These are phyloP conservation scores for Rhododendron ovatum DNA, from an alignment of 148 eudicot species.

Conservation along the genomic window DNA sequence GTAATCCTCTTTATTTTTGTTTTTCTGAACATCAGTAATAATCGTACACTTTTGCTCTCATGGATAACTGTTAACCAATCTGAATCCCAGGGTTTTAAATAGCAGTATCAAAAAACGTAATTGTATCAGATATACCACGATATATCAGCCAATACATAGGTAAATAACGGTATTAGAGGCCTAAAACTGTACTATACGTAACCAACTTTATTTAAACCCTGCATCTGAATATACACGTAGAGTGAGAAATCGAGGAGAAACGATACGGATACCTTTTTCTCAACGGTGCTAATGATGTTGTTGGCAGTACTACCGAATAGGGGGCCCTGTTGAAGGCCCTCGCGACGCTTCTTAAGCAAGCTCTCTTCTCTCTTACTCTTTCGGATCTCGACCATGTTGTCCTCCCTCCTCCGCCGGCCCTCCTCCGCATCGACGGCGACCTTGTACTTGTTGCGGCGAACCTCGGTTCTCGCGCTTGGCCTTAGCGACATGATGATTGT, in stretches of 20 bases:
- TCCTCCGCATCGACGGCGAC: conserved; percentile 80
- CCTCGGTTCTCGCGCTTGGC: conserved; percentile 46
- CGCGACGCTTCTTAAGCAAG: conserved; percentile 73
- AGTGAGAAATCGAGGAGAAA: neutral
- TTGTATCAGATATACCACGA: no score
- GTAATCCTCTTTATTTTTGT: no score
- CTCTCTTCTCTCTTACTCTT: conserved; percentile 67
- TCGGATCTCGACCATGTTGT: conserved; percentile 71
- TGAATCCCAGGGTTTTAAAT: no score
- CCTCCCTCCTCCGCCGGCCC: conserved; percentile 69
- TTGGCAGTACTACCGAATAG: conserved; percentile 17
- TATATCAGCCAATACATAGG: no score
- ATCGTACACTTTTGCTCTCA: no score
- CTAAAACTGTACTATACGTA: no score
- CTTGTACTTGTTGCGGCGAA: conserved; percentile 64
- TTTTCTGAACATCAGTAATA: no score
- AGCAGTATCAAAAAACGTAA: no score
- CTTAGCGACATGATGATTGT: conserved; percentile 36
- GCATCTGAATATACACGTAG: neutral
- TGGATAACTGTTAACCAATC: no score
- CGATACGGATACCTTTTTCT: conserved; percentile 28
- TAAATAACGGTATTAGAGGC: neutral
- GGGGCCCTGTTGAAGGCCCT: conserved; percentile 38
- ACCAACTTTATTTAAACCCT: neutral
- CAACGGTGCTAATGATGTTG: conserved; percentile 27